Percentiles rank a stretch among this genome's conserved stretches.
Evolutionary conservation across 352 stramenopile species (phyloP).

Genomic region (Albugo candida): DNA sequence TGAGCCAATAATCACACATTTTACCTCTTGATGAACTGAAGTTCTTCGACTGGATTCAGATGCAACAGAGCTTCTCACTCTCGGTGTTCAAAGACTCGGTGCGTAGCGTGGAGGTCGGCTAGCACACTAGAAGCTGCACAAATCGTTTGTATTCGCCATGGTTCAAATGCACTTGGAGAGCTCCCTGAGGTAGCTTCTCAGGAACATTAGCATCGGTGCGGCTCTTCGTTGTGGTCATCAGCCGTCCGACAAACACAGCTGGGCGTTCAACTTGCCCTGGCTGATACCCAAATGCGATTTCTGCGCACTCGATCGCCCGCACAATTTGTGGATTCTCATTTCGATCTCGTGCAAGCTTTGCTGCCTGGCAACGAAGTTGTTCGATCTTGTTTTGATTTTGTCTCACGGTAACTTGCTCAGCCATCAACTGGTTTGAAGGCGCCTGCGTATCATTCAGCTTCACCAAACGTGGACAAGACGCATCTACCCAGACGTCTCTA

Average conservation of each 20-base stretch:
- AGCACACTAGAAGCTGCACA: constrained; percentile 23
- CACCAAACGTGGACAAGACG: constrained; percentile 49
- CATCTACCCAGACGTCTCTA: constrained; percentile 9
- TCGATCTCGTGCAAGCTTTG: constrained; percentile 19
- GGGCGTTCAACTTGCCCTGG: constrained; percentile 50
- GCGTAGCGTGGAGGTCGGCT: constrained; percentile 4
- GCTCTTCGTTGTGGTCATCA: constrained; percentile 16
- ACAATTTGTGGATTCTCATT: constrained; percentile 39
- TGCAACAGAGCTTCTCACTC: too few species aligned
- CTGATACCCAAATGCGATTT: constrained; percentile 59
- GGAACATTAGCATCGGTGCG: not conserved
- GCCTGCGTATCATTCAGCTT: constrained; percentile 15
- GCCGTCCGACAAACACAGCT: constrained; percentile 29
- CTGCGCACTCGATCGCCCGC: constrained; percentile 28
- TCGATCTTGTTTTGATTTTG: constrained; percentile 19
- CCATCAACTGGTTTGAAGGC: constrained; percentile 16
- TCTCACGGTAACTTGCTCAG: constrained; percentile 27
- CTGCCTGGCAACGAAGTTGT: constrained; percentile 24
- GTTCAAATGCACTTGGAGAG: constrained; percentile 25
- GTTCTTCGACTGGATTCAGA: too few species aligned
- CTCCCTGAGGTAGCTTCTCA: not conserved
- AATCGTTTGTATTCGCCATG: constrained; percentile 23
- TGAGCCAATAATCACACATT: too few species aligned
- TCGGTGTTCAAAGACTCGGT: too few species aligned
- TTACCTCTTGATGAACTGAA: too few species aligned